Percentiles rank a stretch among this genome's conserved stretches.
Evolutionary conservation across 2,329 filamentous ascomycete species (phyloP).

Genomic region (Gyromitra esculenta): DNA sequence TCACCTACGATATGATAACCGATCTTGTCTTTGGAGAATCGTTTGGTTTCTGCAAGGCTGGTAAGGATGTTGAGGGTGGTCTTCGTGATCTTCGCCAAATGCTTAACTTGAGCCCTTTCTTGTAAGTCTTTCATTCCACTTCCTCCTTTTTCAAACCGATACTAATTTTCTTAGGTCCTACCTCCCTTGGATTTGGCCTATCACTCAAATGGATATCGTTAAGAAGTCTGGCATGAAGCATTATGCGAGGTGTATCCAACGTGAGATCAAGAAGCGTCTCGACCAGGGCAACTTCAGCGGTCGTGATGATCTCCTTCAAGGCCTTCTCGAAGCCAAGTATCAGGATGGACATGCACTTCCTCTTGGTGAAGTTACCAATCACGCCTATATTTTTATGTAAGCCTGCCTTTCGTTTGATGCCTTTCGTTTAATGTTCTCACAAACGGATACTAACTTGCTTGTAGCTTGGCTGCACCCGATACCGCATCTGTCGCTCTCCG

Average conservation of each 20-base stretch:
- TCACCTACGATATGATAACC: conserved; percentile 54
- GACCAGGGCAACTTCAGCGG: conserved; percentile 62
- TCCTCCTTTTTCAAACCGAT: not conserved
- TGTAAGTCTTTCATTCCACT: conserved; percentile 21
- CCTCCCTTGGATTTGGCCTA: conserved; percentile 51
- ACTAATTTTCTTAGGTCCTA: conserved; percentile 45
- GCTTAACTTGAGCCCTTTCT: conserved; percentile 47
- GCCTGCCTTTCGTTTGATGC: not conserved
- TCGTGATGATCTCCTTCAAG: conserved; percentile 67
- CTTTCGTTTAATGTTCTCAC: conserved; percentile 8
- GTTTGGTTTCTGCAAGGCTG: conserved; percentile 50
- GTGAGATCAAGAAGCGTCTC: conserved; percentile 63
- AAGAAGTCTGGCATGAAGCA: conserved; percentile 49
- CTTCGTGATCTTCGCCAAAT: conserved; percentile 49
- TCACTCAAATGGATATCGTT: conserved; percentile 43
- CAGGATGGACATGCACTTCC: conserved; percentile 58
- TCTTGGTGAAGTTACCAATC: conserved; percentile 47
- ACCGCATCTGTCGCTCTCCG: conserved; percentile 67
- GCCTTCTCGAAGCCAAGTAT: conserved; percentile 43
- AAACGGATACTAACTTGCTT: conserved; percentile 51
- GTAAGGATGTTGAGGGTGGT: conserved; percentile 43
- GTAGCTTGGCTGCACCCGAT: conserved; percentile 63
- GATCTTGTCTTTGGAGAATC: conserved; percentile 53
- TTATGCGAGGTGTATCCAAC: conserved; percentile 43
- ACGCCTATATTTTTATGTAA: conserved; percentile 53